These are phyloP conservation scores for Panaeolus cyanescens DNA, from an alignment of 768 basidiomycete species.

Conservation along the genomic window DNA sequence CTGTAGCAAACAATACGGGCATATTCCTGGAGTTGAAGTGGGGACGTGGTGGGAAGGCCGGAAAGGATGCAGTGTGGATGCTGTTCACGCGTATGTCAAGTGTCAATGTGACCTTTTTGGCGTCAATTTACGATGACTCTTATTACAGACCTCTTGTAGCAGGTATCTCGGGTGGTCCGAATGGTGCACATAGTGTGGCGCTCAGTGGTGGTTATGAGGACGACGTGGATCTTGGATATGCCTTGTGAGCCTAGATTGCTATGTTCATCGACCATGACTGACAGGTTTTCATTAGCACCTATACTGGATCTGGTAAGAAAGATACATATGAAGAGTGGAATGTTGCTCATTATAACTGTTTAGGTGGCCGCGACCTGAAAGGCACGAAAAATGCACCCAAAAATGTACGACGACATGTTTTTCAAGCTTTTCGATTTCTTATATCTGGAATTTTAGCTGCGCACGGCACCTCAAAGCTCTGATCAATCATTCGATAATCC, in stretches of 20 bases:
- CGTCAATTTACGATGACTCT: background rate
- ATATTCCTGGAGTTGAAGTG: slow-evolving; percentile 76
- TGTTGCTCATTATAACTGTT: background rate
- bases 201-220: slow-evolving; percentile 90
- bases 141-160: slow-evolving; percentile 73
- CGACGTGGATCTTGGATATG: slow-evolving; percentile 80
- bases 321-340: background rate
- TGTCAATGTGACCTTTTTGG: background rate
- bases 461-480: slow-evolving; percentile 85
- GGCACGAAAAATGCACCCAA: slow-evolving; percentile 84
- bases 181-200: slow-evolving; percentile 84
- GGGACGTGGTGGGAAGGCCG: slow-evolving; percentile 85
- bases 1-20: slow-evolving; percentile 72
- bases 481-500: slow-evolving; percentile 80
- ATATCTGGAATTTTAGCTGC: slow-evolving; percentile 52
- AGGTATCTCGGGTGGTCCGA: slow-evolving; percentile 67
- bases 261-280: background rate
- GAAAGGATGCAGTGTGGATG: slow-evolving; percentile 69
- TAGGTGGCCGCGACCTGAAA: slow-evolving; percentile 84
- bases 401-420: slow-evolving; percentile 55
- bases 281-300: slow-evolving; percentile 52
- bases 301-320: slow-evolving; percentile 69
- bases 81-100: slow-evolving; percentile 78
- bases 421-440: background rate
- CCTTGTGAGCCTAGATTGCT: slow-evolving; percentile 58